Evolutionary conservation across 2,329 filamentous ascomycete genomes (phyloP).

Genomic region (Plectosphaerella sp.): DNA sequence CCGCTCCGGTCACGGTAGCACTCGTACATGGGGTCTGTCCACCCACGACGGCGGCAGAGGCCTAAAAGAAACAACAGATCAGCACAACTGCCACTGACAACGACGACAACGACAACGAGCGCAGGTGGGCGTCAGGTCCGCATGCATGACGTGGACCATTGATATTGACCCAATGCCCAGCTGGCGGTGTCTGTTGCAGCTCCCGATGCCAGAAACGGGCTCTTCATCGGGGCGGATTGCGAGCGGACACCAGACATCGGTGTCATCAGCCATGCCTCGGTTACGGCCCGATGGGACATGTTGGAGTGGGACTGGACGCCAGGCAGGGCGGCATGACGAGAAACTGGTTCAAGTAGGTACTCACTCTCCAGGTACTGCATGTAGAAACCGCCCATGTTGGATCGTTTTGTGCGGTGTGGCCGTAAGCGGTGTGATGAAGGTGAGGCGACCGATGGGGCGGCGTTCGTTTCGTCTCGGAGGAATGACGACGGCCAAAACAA

Average conservation of each 20-base stretch:
- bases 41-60: constrained; percentile 90
- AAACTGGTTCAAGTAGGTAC: constrained; percentile 31
- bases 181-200: too few species aligned
- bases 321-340: neutral
- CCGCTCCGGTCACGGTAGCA: constrained; percentile 69
- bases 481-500: constrained; percentile 2
- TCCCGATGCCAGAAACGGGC: too few species aligned
- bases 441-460: constrained; percentile 1
- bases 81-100: too few species aligned
- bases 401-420: neutral
- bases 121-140: too few species aligned
- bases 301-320: too few species aligned
- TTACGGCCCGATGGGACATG: too few species aligned
- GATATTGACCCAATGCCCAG: too few species aligned
- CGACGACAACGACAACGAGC: too few species aligned
- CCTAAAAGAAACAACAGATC: constrained; percentile 46
- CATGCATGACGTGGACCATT: too few species aligned
- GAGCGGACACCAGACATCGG: too few species aligned
- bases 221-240: too few species aligned
- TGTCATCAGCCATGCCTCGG: too few species aligned
- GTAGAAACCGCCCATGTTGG: constrained; percentile 60
- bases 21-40: constrained; percentile 87
- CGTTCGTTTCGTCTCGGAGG: neutral
- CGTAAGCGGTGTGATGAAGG: constrained; percentile 7
- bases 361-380: constrained; percentile 74